Percentiles rank a stretch among this genome's conserved stretches.
Evolutionary conservation across 768 basidiomycete species (phyloP).

Genomic region (Lentinula sp.): DNA sequence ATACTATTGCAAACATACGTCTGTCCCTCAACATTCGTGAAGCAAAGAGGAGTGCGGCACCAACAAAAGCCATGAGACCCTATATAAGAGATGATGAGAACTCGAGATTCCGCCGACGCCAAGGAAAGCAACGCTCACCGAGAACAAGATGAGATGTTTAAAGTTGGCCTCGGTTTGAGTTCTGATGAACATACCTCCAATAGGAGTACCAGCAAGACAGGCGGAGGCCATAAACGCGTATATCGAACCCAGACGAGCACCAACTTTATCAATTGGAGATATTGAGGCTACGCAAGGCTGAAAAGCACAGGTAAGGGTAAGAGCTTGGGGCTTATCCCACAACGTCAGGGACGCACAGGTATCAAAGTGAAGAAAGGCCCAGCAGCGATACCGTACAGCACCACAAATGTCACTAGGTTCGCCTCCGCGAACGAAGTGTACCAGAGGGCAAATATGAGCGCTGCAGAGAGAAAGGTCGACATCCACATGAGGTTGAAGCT

Average conservation of each 20-base stretch:
- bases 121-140: conserved; percentile 10
- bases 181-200: conserved; percentile 18
- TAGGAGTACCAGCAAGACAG: conserved; percentile 19
- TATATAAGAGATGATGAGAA: neutral
- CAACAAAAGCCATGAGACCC: conserved; percentile 3
- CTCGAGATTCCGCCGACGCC: neutral
- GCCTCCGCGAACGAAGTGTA: conserved; percentile 14
- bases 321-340: neutral
- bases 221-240: conserved; percentile 18
- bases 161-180: conserved; percentile 12
- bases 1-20: neutral
- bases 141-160: conserved; percentile 18
- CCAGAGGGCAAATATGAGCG: conserved; percentile 20
- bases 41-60: neutral
- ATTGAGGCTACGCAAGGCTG: conserved; percentile 17
- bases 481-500: conserved; percentile 16
- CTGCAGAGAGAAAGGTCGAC: conserved; percentile 12
- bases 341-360: conserved; percentile 10
- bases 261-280: conserved; percentile 18
- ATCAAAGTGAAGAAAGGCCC: conserved; percentile 20
- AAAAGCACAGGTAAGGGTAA: neutral
- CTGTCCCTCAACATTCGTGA: neutral
- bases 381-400: conserved; percentile 18
- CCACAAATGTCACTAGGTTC: conserved; percentile 17
- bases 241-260: conserved; percentile 19